Evolutionary conservation across 164 flowering plant species (phyloP).

Genomic region (Kalanchoe fedtschenkoi): DNA sequence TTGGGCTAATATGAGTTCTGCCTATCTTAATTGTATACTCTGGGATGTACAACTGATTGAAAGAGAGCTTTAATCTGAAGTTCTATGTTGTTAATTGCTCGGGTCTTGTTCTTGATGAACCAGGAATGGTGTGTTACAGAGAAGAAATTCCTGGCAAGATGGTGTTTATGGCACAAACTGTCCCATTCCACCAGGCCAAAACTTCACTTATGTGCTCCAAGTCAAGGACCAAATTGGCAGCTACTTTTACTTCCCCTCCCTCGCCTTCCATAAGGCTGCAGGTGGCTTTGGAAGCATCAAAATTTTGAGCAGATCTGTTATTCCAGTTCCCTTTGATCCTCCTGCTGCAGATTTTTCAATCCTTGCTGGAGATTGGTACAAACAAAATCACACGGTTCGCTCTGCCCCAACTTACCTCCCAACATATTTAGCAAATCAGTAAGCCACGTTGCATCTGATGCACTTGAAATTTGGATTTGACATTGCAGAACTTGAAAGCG

Average conservation of each 20-base stretch:
- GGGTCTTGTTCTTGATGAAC: not conserved
- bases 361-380: constrained; percentile 51
- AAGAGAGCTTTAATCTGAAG: not conserved
- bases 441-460: not conserved
- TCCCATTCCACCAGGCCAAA: constrained; percentile 50
- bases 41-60: not conserved
- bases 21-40: not conserved
- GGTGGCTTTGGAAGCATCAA: constrained; percentile 50
- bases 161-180: constrained; percentile 58
- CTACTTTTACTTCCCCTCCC: constrained; percentile 53
- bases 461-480: not conserved
- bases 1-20: no score
- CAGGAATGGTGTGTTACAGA: constrained; percentile 57
- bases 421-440: not conserved
- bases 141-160: constrained; percentile 62
- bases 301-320: constrained; percentile 33
- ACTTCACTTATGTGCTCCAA: constrained; percentile 49
- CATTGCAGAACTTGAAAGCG: constrained; percentile 31
- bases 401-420: not conserved
- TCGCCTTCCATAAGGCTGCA: constrained; percentile 50
- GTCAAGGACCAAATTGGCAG: constrained; percentile 62
- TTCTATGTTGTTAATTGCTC: not conserved
- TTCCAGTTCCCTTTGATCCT: constrained; percentile 49
- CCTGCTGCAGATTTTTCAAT: constrained; percentile 49
- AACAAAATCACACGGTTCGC: constrained; percentile 37